A percentile compares a stretch with the other conserved stretches of the same genome.
Conservation (phyloP, 306 rosid species). For the Sesbania bispinosa region DNA sequence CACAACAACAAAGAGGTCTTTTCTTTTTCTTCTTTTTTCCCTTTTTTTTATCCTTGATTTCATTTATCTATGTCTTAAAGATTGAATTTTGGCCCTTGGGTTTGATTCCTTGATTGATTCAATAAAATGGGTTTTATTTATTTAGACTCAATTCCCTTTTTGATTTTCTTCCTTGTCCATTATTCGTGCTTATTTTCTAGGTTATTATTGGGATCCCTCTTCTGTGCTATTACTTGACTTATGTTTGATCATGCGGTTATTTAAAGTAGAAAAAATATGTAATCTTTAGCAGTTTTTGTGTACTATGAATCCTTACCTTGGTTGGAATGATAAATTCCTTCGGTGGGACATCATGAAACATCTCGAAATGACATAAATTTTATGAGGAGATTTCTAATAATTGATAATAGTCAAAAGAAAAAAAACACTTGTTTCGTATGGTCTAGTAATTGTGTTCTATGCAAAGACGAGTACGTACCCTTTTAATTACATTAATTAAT, state of each 20-base stretch:
- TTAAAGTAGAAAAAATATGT: background rate
- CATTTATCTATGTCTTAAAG: background rate
- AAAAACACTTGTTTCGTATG: background rate
- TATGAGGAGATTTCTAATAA: background rate
- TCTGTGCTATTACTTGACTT: background rate
- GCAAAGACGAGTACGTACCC: background rate
- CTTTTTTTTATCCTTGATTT: background rate
- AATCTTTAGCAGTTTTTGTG: background rate
- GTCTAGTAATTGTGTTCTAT: background rate
- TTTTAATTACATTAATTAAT: background rate
- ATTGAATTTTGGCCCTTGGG: background rate
- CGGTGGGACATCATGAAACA: background rate
- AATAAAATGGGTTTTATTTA: background rate
- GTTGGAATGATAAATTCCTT: too few relatives aligned
- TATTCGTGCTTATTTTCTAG: background rate
- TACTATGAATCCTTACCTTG: background rate
- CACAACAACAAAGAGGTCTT: slow-evolving; percentile 48
- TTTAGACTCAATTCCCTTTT: background rate
- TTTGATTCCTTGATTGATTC: background rate
- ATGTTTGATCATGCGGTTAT: background rate
- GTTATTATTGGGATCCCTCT: background rate
- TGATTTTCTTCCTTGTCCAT: background rate
- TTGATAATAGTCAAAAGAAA: background rate
- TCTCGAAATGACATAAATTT: background rate
- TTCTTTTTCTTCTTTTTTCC: background rate